These are phyloP conservation scores for Colletotrichum ledebouriae DNA, from an alignment of 2,329 filamentous ascomycete species.

Conservation along the genomic window DNA sequence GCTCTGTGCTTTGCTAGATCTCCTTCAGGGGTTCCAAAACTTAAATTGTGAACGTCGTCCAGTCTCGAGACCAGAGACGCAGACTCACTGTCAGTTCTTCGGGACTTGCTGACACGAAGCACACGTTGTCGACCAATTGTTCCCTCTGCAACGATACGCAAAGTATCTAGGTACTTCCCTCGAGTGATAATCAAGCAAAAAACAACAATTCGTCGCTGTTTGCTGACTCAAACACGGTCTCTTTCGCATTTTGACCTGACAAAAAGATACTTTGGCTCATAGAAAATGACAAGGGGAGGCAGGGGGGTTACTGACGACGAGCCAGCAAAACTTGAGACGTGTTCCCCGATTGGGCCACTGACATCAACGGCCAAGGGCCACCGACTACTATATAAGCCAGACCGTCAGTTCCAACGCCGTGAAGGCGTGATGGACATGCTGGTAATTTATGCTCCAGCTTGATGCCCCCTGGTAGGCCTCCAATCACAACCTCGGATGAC, in stretches of 20 bases:
- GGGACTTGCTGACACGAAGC: constrained; percentile 7
- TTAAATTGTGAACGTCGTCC: constrained; percentile 22
- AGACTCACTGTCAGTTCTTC: background rate
- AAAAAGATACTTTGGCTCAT: constrained; percentile 28
- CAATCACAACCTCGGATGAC: constrained; percentile 39
- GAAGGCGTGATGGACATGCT: too few species aligned
- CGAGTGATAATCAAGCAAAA: background rate
- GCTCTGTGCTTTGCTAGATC: constrained; percentile 16
- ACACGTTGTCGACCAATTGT: background rate
- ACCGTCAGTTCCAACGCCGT: constrained; percentile 29
- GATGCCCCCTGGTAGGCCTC: constrained; percentile 14
- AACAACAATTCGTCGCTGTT: background rate
- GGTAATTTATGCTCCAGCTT: constrained; percentile 41
- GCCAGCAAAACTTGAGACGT: constrained; percentile 39
- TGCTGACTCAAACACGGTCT: constrained; percentile 33
- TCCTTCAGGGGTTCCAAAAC: constrained; percentile 22
- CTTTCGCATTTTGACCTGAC: constrained; percentile 11
- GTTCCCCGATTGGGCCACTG: constrained; percentile 34
- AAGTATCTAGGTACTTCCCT: too few species aligned
- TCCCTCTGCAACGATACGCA: background rate
- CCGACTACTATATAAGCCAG: constrained; percentile 27
- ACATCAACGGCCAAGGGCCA: constrained; percentile 34
- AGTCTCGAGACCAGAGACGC: background rate
- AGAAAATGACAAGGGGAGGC: constrained; percentile 18
- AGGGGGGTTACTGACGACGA: constrained; percentile 13